Evolutionary conservation across 768 basidiomycete genomes (phyloP), one percentile per base, ranked within the genome.

Genomic region (Chalciporus sphaerocephalus): DNA sequence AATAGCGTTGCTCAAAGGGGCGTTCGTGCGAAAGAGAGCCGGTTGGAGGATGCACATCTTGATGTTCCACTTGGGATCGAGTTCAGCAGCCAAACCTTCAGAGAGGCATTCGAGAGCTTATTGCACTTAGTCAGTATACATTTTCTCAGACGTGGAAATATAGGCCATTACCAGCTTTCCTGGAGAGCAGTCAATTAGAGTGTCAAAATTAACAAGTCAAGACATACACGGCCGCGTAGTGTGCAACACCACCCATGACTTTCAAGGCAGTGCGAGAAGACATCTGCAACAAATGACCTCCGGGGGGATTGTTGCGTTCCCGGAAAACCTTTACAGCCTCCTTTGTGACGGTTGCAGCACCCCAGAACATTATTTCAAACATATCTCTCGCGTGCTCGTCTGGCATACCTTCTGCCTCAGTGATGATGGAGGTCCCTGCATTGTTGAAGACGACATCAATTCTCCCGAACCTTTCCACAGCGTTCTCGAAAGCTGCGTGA

Each of bases 401-500:
- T 5, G 55, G 54, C 46, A 65, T 61, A 15, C 58, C 65, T 54
- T 76, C 75, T 20, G 66, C 57, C 50, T 74, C 72, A 15, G 57
- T 58, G 15, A 67, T 40, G 22, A 67, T 43, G 7, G 48, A 58
- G 33, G 50, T 51, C 32, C 49, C 61, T 49, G 75, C 74, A 47
- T 76, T 77, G 51, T 69, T 75, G 49, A 71, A 66, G 5, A 76
- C 74, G 39, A 75, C 56, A 41, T 76, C 76, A 13, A 75, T 51
- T 23, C 68, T 58, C 5, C 72, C 73, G 55, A 75, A 76, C 12
- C 51, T 52, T 22, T 60, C 55, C 32, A 66, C 48, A 0, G 67
- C 65, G 36, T 51, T 47, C 12, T 50, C 53, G 47, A 76, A 77
- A 0, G 65, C 71, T 6, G 52, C 52, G 8, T 28, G 49, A 40